phyloP scores from a whole-genome alignment of 2,329 filamentous ascomycete genomes.

The Monosporascus sp. region DNA sequence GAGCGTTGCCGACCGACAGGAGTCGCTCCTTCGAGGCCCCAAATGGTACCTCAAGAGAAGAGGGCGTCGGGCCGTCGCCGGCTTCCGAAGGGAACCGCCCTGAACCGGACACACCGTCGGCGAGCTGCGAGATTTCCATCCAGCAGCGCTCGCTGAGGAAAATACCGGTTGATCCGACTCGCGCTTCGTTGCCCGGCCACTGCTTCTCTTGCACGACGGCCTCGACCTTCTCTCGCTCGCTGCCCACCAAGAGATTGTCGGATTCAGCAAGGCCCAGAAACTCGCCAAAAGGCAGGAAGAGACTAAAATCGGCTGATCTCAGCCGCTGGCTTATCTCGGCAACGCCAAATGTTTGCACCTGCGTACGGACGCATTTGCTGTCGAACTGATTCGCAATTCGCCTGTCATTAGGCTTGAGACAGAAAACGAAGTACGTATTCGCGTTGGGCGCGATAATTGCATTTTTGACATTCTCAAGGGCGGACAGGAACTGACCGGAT shows the following conservation, averaged over 20 bases:
- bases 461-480: slow-evolving; percentile 85
- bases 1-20: slow-evolving; percentile 46
- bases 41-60: slow-evolving; percentile 51
- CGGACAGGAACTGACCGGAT: slow-evolving; percentile 84
- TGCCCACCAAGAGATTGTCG: slow-evolving; percentile 81
- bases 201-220: slow-evolving; percentile 85
- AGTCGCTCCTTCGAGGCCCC: slow-evolving; percentile 58
- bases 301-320: slow-evolving; percentile 87
- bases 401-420: slow-evolving; percentile 92
- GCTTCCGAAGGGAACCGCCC: slow-evolving; percentile 56
- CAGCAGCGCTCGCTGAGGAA: slow-evolving; percentile 96
- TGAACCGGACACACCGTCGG: slow-evolving; percentile 53
- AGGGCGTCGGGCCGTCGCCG: slow-evolving; percentile 56
- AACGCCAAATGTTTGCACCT: slow-evolving; percentile 92
- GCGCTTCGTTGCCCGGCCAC: slow-evolving; percentile 89
- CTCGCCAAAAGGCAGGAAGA: slow-evolving; percentile 93
- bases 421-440: slow-evolving; percentile 95
- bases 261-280: slow-evolving; percentile 85
- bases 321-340: slow-evolving; percentile 94
- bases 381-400: slow-evolving; percentile 98
- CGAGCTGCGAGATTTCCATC: slow-evolving; percentile 78
- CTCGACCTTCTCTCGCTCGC: slow-evolving; percentile 86
- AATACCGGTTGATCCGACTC: slow-evolving; percentile 84
- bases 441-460: slow-evolving; percentile 76
- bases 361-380: slow-evolving; percentile 93